Evolutionary conservation across 2,329 filamentous ascomycete genomes (phyloP), one percentile per base, ranked within the genome.

Genomic region (Xylariales sp.): DNA sequence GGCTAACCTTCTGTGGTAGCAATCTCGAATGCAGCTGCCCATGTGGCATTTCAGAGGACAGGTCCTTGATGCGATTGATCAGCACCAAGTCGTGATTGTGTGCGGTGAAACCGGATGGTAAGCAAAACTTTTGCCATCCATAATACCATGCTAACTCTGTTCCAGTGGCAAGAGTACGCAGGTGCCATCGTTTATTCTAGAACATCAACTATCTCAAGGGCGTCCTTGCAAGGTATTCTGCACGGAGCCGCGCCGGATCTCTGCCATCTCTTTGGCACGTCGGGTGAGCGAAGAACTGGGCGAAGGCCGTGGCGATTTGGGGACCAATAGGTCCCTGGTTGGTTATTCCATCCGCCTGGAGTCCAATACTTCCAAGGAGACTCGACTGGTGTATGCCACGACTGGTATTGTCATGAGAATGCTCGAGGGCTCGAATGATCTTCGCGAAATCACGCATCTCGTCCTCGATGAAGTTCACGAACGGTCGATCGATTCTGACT

Each of bases 391-490:
- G 5, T 98, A 89, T 63, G 93, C 93, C 40, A 96, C 85, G 2
- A 85, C 80, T 5, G 80, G 93, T 68, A 95, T 98, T 44, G 88
- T 98, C n/a, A 87, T 98, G 73, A 82, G 93, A 20, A 97, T 98
- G 91, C 73, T 98, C 11, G 93, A 98, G 62, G 84, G 84, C 7
- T 86, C 88, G 0, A 86, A 88, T 49, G 86, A 94, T 42, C 76
- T 98, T 31, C 78, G 81, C 43, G 91, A 96, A 49, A 83, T 98
- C 39, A 95, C 91, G 0, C 93, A 97, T 65, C 69, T 98, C 45
- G 82, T 98, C 33, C 81, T 98, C n/a, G 93, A 98, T 57, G 93
- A 98, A 64, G 91, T 97, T 3, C 93, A 98, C 58, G 93, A 98
- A 62, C 82, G 91, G 47, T 87, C 88, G 10, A 97, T 98, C 52